Percentiles rank a stretch among this genome's conserved stretches.
Conservation (phyloP, 2,329 filamentous ascomycete species). For the Sclerotinia minor region DNA sequence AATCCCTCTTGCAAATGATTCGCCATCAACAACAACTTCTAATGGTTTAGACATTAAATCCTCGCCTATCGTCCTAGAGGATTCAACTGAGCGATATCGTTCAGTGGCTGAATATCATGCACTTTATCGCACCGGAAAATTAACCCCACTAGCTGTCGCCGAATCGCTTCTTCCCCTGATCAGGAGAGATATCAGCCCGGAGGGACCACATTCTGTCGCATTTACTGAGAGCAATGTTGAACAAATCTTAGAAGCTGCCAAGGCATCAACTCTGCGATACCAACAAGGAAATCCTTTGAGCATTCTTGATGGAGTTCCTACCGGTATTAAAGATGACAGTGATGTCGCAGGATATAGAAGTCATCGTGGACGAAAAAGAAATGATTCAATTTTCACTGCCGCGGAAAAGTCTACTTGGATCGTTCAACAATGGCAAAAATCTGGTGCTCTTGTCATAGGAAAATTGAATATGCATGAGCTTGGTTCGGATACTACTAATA, state of each 20-base stretch:
- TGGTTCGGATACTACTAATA: constrained; percentile 77
- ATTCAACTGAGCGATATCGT: constrained; percentile 57
- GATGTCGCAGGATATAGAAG: constrained; percentile 72
- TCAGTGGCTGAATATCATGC: constrained; percentile 75
- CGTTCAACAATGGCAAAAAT: constrained; percentile 67
- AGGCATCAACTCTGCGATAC: constrained; percentile 72
- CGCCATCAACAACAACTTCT: constrained; percentile 25
- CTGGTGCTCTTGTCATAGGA: constrained; percentile 72
- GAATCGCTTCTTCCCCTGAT: constrained; percentile 72
- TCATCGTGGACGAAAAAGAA: constrained; percentile 69
- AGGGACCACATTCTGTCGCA: constrained; percentile 65
- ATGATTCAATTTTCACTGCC: constrained; percentile 77
- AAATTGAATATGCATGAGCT: constrained; percentile 86
- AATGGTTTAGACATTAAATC: constrained; percentile 47
- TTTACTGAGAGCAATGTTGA: constrained; percentile 70
- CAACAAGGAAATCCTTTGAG: constrained; percentile 64
- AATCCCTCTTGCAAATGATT: constrained; percentile 48
- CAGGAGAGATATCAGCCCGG: constrained; percentile 54
- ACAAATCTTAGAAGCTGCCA: constrained; percentile 65
- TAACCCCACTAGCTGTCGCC: constrained; percentile 71
- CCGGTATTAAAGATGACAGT: constrained; percentile 82
- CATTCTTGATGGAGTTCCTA: constrained; percentile 76
- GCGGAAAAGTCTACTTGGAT: constrained; percentile 69
- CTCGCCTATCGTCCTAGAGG: constrained; percentile 45
- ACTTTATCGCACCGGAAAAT: constrained; percentile 66